Evolutionary conservation across 2,329 filamentous ascomycete species (phyloP), one percentile per base, ranked within the genome.

Genomic region (Fusarium sublunatum): DNA sequence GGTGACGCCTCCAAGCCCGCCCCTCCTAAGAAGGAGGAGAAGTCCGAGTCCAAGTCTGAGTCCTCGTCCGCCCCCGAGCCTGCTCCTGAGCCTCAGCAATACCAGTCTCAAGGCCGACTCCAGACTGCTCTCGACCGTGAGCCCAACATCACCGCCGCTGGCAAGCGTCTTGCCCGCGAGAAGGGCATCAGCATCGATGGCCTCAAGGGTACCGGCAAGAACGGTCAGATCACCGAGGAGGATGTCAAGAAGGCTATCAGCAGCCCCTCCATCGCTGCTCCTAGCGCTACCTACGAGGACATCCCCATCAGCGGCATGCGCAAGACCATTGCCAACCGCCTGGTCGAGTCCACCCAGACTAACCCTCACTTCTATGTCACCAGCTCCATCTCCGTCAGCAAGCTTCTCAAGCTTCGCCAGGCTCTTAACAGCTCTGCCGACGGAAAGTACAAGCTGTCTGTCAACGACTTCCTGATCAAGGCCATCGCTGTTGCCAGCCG

Each of bases 401-500:
- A 98, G 87, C 91, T 99, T 44, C 83, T 97, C 74, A 98, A 97
- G 85, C 93, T 99, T 72, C 93, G 95, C 74, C 87, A 92, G 81
- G 93, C 94, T 57, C 88, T 99, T 69, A 99, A 99, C 83, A 87
- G 88, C 75, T 89, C 91, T 11, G 84, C 92, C 43, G 90, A 97
- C 64, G 95, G 94, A 81, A 89, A 93, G 80, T 99, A 97, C 88
- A 99, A 97, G 88, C 91, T 99, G 58, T 97, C 93, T n/a, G 92
- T 99, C 81, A 99, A 99, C 81, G 95, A 99, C 81, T 97, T 99
- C 86, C 85, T 99, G 65, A 92, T 99, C 86, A 99, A 99, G 87
- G 95, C 94, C 70, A 91, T 94, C 57, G 91, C 88, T 58, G 83
- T 91, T 64, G 95, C 95, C 62, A 92, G 90, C 76, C 90, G 90